Conservation (phyloP, 1,139 yeast species). For the Kazachstania sp. region DNA sequence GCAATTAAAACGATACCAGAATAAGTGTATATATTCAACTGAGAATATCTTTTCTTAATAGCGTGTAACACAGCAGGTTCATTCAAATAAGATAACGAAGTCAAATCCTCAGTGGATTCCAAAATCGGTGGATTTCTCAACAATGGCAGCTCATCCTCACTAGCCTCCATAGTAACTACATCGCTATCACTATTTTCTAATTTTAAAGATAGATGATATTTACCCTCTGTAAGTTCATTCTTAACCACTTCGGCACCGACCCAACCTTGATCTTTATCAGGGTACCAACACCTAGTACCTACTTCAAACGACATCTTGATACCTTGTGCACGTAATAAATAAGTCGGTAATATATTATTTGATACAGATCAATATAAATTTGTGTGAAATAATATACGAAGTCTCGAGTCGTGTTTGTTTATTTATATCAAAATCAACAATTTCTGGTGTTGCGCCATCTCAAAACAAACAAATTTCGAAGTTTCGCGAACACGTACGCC, state of each 20-base stretch:
- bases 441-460: too few relatives aligned
- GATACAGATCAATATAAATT: too few relatives aligned
- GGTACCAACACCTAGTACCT: constrained; percentile 81
- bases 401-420: too few relatives aligned
- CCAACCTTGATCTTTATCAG: constrained; percentile 85
- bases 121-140: constrained; percentile 88
- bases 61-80: constrained; percentile 97
- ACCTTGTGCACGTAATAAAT: not conserved
- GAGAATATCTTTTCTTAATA: constrained; percentile 81
- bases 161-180: constrained; percentile 45
- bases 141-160: constrained; percentile 72
- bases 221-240: constrained; percentile 43
- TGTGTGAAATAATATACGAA: too few relatives aligned
- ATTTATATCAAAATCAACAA: too few relatives aligned
- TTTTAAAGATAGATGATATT: constrained; percentile 50
- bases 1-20: constrained; percentile 98
- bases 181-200: constrained; percentile 47
- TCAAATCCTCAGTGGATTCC: constrained; percentile 78
- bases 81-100: constrained; percentile 83
- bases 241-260: constrained; percentile 72
- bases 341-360: not conserved
- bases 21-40: constrained; percentile 87
- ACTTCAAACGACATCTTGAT: constrained; percentile 25
- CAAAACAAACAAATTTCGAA: too few relatives aligned
- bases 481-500: too few relatives aligned